phyloP scores from a whole-genome alignment of 2,329 filamentous ascomycete species.

The Dactylellina leptospora region DNA sequence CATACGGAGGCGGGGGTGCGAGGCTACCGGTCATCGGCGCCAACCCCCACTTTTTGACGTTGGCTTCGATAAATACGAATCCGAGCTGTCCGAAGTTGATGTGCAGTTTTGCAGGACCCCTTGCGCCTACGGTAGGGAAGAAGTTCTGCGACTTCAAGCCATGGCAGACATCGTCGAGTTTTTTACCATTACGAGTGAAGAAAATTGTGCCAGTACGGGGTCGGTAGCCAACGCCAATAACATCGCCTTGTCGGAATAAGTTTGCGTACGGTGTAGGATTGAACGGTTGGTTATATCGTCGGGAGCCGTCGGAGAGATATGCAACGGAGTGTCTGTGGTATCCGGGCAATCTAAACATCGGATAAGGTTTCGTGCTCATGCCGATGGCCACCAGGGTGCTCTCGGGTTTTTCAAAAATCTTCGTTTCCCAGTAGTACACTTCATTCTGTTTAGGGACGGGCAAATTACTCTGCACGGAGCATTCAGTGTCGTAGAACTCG shows the following conservation, averaged over 20 bases:
- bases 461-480: slow-evolving; percentile 94
- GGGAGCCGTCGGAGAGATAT: slow-evolving; percentile 85
- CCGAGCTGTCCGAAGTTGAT: slow-evolving; percentile 98
- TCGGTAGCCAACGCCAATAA: slow-evolving; percentile 93
- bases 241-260: slow-evolving; percentile 87
- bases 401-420: slow-evolving; percentile 97
- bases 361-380: slow-evolving; percentile 96
- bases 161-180: slow-evolving; percentile 91
- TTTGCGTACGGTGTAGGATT: slow-evolving; percentile 80
- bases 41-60: slow-evolving; percentile 99
- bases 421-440: slow-evolving; percentile 99
- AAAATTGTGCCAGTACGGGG: slow-evolving; percentile 94
- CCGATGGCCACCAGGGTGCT: slow-evolving; percentile 86
- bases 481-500: slow-evolving; percentile 98
- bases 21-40: slow-evolving; percentile 95
- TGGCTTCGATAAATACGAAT: slow-evolving; percentile 98
- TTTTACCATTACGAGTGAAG: slow-evolving; percentile 98
- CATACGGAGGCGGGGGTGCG: slow-evolving; percentile 93
- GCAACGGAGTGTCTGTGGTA: slow-evolving; percentile 93
- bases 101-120: slow-evolving; percentile 88
- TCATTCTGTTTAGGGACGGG: slow-evolving; percentile 99
- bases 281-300: slow-evolving; percentile 94
- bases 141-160: slow-evolving; percentile 95
- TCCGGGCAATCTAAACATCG: slow-evolving; percentile 89
- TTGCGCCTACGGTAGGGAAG: slow-evolving; percentile 96